Conservation (phyloP, 2,329 filamentous ascomycete genomes). For the Trichocomaceae sp. region DNA sequence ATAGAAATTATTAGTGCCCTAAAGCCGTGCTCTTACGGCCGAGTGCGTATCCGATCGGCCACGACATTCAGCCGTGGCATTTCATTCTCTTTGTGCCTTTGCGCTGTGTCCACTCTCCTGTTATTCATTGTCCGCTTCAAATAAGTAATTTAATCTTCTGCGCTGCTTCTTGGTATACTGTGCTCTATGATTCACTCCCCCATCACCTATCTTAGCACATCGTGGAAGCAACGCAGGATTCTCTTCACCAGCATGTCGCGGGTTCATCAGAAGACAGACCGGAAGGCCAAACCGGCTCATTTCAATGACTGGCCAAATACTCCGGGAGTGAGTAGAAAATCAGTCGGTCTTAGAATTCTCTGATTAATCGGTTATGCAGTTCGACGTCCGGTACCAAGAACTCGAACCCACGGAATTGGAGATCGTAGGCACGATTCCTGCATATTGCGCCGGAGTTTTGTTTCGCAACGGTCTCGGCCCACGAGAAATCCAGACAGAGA, state of each 20-base stretch:
- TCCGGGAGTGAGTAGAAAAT: conserved; percentile 38
- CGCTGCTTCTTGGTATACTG: too few species aligned
- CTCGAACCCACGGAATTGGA: conserved; percentile 56
- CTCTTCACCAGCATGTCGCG: conserved; percentile 36
- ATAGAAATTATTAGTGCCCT: background rate
- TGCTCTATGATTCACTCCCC: background rate
- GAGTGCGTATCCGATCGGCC: background rate
- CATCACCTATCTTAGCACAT: background rate
- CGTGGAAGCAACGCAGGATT: background rate
- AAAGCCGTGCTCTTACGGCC: too few species aligned
- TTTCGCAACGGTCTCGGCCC: conserved; percentile 69
- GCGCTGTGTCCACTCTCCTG: too few species aligned
- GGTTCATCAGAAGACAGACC: background rate
- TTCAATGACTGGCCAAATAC: conserved; percentile 49
- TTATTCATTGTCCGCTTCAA: background rate
- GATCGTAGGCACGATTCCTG: conserved; percentile 61
- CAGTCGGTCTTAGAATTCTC: background rate
- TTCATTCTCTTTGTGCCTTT: too few species aligned
- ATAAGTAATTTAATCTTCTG: background rate
- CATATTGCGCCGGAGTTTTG: conserved; percentile 63
- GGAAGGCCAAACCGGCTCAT: background rate
- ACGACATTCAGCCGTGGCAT: background rate
- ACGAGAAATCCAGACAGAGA: conserved; percentile 55
- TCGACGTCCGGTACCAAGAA: conserved; percentile 61
- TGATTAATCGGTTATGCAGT: conserved; percentile 42